These are phyloP conservation scores for Scutellaria galericulata DNA, from an alignment of 257 asterid genomes.

Conservation along the genomic window DNA sequence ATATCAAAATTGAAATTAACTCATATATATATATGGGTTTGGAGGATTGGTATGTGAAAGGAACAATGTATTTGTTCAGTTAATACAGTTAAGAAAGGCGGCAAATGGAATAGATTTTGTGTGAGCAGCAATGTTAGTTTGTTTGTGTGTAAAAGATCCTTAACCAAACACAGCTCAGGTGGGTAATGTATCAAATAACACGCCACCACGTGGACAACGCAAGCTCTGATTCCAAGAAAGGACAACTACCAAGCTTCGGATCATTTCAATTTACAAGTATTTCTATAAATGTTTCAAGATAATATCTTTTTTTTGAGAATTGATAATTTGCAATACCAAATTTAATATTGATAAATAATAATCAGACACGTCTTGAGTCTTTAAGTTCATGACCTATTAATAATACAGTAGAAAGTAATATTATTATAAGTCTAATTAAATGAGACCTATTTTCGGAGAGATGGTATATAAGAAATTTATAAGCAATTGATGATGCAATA, in stretches of 20 bases:
- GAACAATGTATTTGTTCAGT: slow-evolving; percentile 39
- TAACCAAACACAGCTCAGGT: slow-evolving; percentile 39
- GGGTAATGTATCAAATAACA: slow-evolving; percentile 54
- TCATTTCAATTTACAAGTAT: background rate
- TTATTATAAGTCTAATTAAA: background rate
- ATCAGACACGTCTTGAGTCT: too few relatives aligned
- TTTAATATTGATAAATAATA: too few relatives aligned
- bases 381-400: too few relatives aligned
- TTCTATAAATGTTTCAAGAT: too few relatives aligned
- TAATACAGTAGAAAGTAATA: too few relatives aligned
- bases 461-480: background rate
- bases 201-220: slow-evolving; percentile 61
- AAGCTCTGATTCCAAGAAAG: slow-evolving; percentile 56
- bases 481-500: too few relatives aligned
- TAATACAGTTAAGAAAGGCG: slow-evolving; percentile 45
- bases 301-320: too few relatives aligned
- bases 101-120: slow-evolving; percentile 26
- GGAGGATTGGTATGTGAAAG: slow-evolving; percentile 40
- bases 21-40: background rate
- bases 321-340: too few relatives aligned
- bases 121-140: slow-evolving; percentile 8
- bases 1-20: too few relatives aligned
- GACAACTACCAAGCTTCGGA: slow-evolving; percentile 51
- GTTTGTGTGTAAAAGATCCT: slow-evolving; percentile 35
- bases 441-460: too few relatives aligned